A percentile compares a stretch with the other conserved stretches of the same genome.
phyloP scores from a whole-genome alignment of 2,329 filamentous ascomycete species.

The Chlorencoelia australis region DNA sequence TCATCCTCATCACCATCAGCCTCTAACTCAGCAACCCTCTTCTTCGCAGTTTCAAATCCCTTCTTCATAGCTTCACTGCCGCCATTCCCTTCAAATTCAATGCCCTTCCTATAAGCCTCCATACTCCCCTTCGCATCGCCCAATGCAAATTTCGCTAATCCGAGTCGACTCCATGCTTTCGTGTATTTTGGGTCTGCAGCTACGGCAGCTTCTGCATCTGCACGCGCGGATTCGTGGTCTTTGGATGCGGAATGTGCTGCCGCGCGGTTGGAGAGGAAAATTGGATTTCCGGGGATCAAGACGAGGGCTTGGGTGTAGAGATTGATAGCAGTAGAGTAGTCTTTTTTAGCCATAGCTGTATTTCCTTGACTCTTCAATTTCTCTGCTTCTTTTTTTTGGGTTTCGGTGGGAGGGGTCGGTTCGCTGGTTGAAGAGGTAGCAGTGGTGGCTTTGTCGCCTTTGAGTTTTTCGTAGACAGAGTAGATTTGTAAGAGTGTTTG shows the following conservation, averaged over 20 bases:
- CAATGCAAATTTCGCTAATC: conserved; percentile 82
- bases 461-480: conserved; percentile 87
- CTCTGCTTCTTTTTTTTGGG: conserved; percentile 72
- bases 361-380: conserved; percentile 84
- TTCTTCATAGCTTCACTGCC: conserved; percentile 97
- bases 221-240: conserved; percentile 73
- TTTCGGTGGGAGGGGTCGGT: conserved; percentile 33
- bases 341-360: conserved; percentile 87
- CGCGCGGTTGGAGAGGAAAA: conserved; percentile 96
- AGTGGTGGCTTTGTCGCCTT: conserved; percentile 30
- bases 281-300: conserved; percentile 75
- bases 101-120: conserved; percentile 89
- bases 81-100: conserved; percentile 86
- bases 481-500: conserved; percentile 90
- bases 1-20: conserved; percentile 36
- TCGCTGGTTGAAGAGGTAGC: conserved; percentile 35
- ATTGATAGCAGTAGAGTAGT: conserved; percentile 74
- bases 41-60: conserved; percentile 88
- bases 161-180: conserved; percentile 92
- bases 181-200: conserved; percentile 85
- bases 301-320: conserved; percentile 80
- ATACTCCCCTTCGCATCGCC: conserved; percentile 86
- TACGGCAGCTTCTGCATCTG: conserved; percentile 86
- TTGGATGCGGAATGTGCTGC: conserved; percentile 80
- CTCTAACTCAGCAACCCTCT: conserved; percentile 72